phyloP scores from a whole-genome alignment of 1,139 yeast species.

The Pichia sp. region DNA sequence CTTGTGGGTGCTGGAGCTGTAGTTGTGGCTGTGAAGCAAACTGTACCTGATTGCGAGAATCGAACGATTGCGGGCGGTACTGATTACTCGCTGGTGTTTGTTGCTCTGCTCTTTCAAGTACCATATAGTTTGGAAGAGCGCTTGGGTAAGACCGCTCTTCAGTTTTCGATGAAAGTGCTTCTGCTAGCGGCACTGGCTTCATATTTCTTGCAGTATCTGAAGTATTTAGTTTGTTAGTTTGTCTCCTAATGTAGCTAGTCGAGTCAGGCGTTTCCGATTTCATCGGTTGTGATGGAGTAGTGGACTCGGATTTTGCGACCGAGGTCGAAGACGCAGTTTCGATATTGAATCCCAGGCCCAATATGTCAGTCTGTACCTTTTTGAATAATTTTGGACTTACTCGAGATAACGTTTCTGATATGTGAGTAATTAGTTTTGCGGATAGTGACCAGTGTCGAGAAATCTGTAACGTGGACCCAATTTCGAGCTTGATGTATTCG shows the following conservation, averaged over 20 bases:
- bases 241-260: not conserved
- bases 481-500: slow-evolving; percentile 45
- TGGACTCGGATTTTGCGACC: not conserved
- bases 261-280: not conserved
- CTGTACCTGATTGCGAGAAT: not conserved
- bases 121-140: slow-evolving; percentile 5
- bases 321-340: not conserved
- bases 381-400: slow-evolving; percentile 30
- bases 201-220: not conserved
- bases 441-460: slow-evolving; percentile 47
- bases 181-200: not conserved
- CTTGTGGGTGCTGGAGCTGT: not conserved
- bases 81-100: not conserved
- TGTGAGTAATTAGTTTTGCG: slow-evolving; percentile 42
- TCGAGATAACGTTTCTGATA: slow-evolving; percentile 36
- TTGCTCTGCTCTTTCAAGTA: not conserved
- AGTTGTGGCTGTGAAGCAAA: not conserved
- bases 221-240: not conserved
- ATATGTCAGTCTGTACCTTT: slow-evolving; percentile 26
- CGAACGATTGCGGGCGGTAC: not conserved
- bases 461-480: slow-evolving; percentile 45
- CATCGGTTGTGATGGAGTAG: not conserved
- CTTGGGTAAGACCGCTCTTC: not conserved
- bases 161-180: not conserved
- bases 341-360: slow-evolving; percentile 20